Evolutionary conservation across 495 filamentous ascomycete species (phyloP), one percentile per base, ranked within the genome.

Genomic region (Beverwykella pulmonaria): DNA sequence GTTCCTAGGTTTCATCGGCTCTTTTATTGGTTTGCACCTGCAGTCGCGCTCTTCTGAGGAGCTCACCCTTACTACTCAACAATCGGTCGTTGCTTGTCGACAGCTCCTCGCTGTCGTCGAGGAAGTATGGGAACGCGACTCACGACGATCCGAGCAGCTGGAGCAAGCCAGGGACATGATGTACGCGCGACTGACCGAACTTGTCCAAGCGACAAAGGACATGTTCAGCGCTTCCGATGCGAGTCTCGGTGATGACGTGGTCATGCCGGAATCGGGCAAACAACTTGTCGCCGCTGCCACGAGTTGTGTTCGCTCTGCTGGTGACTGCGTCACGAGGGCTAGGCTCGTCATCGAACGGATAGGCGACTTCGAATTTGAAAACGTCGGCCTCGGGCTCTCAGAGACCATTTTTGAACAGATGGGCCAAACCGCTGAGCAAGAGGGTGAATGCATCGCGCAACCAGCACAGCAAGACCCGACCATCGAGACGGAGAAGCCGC

Each of bases 351-450:
- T 99, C 61, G 92, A 96, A 77, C 82, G 88, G 53, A 92, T 94
- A 66, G 95, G 94, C 23, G 94, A 99, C 76, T 96, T 99, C 71
- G 92, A 97, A 73, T 84, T 96, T 59, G 88, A 91, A 39, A 29
- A 61, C 29, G 55, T 47, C n/a, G 75, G 72, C 25, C 63, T 68
- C 8, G 73, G 72, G 26, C 30, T 77, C n/a, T 68, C 71, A 14
- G 69, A 74, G 20, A 61, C 60, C 12, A 72, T 75, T 47, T 69
- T 77, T 49, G 68, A 75, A 48, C 49, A 59, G 5, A 50, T 70
- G 23, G 54, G 36, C 12, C 41, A 60, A 14, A 27, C 9, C 52
- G 32, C 52, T 17, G 12, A 59, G 6, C 44, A 70, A 58, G 50
- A 64, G 7, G 41, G 26, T 15, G 68, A 66, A 26, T 25, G 14